phyloP scores from a whole-genome alignment of 2,329 filamentous ascomycete genomes.

The Fusarium caatingaense region DNA sequence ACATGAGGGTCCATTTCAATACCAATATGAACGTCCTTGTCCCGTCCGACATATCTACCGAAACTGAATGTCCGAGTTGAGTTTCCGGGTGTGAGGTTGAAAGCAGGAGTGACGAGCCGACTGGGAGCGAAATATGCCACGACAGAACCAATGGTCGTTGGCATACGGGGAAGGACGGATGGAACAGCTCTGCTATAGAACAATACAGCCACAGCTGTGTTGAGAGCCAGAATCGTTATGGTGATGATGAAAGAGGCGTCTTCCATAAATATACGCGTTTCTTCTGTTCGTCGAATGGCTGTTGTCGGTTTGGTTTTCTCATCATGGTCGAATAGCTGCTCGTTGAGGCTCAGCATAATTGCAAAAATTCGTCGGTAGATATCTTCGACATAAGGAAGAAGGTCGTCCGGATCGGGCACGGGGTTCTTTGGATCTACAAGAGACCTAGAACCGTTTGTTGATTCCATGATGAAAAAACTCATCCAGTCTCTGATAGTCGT shows the following conservation, averaged over 20 bases:
- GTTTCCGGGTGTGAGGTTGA: not conserved
- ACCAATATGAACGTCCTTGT: constrained; percentile 61
- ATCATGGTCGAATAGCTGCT: not conserved
- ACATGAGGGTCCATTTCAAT: constrained; percentile 63
- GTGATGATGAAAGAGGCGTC: constrained; percentile 58
- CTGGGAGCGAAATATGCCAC: constrained; percentile 63
- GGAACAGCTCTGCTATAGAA: constrained; percentile 58
- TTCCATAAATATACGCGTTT: constrained; percentile 62
- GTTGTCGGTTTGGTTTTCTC: too few relatives aligned
- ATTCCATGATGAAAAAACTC: constrained; percentile 55
- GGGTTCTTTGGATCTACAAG: constrained; percentile 49
- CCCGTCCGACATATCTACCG: constrained; percentile 60
- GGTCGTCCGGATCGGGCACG: constrained; percentile 33
- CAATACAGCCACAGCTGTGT: constrained; percentile 55
- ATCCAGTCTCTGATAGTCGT: constrained; percentile 57
- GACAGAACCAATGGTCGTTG: constrained; percentile 61
- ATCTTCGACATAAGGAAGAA: constrained; percentile 32
- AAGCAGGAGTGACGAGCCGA: constrained; percentile 35
- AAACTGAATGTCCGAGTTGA: constrained; percentile 56
- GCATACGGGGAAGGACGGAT: constrained; percentile 61
- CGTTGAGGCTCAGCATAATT: constrained; percentile 55
- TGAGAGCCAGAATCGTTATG: constrained; percentile 56
- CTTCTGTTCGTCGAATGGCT: constrained; percentile 18
- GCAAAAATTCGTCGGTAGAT: constrained; percentile 44
- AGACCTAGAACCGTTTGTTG: constrained; percentile 39